Evolutionary conservation across 305 asterid species (phyloP).

Genomic region (Fraxinus baroniana): DNA sequence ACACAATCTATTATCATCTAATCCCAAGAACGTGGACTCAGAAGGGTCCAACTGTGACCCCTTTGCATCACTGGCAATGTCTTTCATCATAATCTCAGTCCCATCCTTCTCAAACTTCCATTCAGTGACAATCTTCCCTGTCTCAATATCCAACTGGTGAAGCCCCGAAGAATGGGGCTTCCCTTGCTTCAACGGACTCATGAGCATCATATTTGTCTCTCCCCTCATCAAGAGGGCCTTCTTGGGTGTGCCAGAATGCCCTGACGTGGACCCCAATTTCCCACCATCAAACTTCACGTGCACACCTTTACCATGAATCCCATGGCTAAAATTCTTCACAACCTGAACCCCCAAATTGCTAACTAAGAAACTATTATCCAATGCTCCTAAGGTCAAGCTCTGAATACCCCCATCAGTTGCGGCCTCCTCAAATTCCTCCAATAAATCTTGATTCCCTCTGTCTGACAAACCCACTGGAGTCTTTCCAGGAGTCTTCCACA

Average conservation of each 20-base stretch:
- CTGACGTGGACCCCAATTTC: conserved; percentile 39
- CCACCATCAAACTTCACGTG: conserved; percentile 69
- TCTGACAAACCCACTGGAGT: conserved; percentile 37
- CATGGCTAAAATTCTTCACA: conserved; percentile 91
- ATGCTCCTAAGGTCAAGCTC: conserved; percentile 90
- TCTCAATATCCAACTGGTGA: conserved; percentile 90
- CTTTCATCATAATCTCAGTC: conserved; percentile 79
- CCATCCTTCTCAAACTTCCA: conserved; percentile 97
- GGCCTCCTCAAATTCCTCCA: conserved; percentile 89
- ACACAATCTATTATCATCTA: conserved; percentile 78
- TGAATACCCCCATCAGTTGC: conserved; percentile 84
- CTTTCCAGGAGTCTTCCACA: conserved; percentile 60
- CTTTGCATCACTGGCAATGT: conserved; percentile 79
- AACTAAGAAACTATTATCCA: conserved; percentile 90
- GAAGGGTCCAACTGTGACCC: conserved; percentile 96
- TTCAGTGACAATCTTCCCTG: conserved; percentile 85
- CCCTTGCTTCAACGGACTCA: conserved; percentile 83
- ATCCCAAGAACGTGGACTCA: conserved; percentile 84
- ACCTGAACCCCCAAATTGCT: conserved; percentile 89
- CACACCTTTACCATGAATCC: conserved; percentile 94
- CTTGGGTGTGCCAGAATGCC: conserved; percentile 56
- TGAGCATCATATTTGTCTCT: conserved; percentile 92
- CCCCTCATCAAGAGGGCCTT: conserved; percentile 94
- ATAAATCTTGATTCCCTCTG: conserved; percentile 71
- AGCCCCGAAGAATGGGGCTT: conserved; percentile 67